Conservation (phyloP, 2,329 filamentous ascomycete species). For the Lasiodiplodia citricola region DNA sequence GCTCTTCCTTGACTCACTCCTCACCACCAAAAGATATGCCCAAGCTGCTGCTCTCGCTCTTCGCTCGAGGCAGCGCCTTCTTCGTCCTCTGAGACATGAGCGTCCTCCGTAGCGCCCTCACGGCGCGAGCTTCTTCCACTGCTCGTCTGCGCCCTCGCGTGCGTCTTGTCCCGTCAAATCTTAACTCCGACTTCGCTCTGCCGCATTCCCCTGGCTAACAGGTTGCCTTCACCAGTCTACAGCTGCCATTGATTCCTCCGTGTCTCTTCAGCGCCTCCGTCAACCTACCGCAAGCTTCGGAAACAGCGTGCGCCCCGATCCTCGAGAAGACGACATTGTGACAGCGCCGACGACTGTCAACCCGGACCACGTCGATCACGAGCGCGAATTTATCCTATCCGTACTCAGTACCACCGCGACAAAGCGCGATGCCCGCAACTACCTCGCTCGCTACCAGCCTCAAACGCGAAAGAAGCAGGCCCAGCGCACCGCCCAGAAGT, state of each 20-base stretch:
- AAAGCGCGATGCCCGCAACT: constrained; percentile 89
- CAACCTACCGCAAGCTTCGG: constrained; percentile 10
- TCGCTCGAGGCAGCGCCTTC: constrained; percentile 17
- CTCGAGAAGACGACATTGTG: constrained; percentile 8
- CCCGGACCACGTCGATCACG: constrained; percentile 23
- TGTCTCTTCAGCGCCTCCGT: not conserved
- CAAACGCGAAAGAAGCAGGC: constrained; percentile 31
- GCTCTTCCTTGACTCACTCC: constrained; percentile 19
- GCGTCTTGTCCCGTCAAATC: not conserved
- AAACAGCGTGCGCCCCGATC: constrained; percentile 25
- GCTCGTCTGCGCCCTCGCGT: constrained; percentile 14
- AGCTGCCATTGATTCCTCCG: constrained; percentile 2
- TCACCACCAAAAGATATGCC: constrained; percentile 16
- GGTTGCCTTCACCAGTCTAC: constrained; percentile 2
- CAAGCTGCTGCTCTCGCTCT: constrained; percentile 21
- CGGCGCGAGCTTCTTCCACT: constrained; percentile 7
- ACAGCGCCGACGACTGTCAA: not conserved
- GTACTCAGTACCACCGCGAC: constrained; percentile 88
- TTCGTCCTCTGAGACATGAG: constrained; percentile 26
- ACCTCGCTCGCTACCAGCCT: constrained; percentile 74
- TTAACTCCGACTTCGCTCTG: constrained; percentile 23
- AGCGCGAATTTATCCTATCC: constrained; percentile 65
- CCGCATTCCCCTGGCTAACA: not conserved
- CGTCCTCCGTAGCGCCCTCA: constrained; percentile 14
- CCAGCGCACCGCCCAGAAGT: constrained; percentile 29